phyloP scores from a whole-genome alignment of 306 rosid species.

The Pyrus communis region DNA sequence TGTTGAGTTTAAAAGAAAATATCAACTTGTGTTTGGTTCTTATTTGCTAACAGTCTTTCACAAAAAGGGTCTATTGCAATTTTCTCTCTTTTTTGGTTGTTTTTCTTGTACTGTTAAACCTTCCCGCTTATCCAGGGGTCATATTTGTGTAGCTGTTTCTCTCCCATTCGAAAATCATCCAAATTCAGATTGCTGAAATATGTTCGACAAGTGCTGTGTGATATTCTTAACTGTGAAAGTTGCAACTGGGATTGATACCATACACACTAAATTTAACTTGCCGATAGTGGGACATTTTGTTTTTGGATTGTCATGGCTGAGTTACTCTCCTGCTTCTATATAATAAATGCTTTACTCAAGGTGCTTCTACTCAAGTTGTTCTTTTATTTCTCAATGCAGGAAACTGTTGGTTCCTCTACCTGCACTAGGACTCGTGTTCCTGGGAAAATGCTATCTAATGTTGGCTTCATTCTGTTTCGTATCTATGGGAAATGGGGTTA shows the following conservation, averaged over 20 bases:
- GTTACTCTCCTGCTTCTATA: neutral
- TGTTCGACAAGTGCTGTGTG: no score
- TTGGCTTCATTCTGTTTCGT: conserved; percentile 78
- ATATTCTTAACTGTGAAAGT: no score
- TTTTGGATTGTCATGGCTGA: neutral
- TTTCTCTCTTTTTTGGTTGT: neutral
- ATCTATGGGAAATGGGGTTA: conserved; percentile 85
- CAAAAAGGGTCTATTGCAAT: neutral
- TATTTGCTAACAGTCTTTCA: neutral
- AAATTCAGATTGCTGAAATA: no score
- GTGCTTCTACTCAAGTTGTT: conserved; percentile 10
- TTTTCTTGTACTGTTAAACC: neutral
- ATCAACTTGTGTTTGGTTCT: neutral
- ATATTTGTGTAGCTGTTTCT: no score
- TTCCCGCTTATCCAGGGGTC: neutral
- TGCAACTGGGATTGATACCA: neutral
- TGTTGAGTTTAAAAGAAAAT: conserved; percentile 25
- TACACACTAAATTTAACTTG: neutral
- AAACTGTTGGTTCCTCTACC: conserved; percentile 83
- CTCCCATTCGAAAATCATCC: no score
- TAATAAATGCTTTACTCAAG: neutral
- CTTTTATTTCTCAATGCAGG: conserved; percentile 42
- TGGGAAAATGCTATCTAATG: conserved; percentile 64
- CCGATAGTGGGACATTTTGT: neutral
- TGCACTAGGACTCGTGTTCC: conserved; percentile 65